phyloP scores from a whole-genome alignment of 164 flowering plant species.

The Tetracentron sinense region DNA sequence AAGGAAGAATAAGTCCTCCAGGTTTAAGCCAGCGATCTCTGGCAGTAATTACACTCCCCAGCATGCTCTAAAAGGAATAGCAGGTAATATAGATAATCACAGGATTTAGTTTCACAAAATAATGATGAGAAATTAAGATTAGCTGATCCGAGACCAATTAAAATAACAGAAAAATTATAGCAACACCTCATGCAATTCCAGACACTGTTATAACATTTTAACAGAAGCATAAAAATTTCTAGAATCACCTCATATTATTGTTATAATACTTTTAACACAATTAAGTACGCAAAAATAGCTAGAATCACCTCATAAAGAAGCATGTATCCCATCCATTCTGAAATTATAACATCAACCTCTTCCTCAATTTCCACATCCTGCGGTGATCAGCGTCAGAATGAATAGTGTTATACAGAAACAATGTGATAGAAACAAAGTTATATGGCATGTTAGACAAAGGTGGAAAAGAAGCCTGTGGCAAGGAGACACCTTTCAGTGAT shows the following conservation, averaged over 20 bases:
- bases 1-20: constrained; percentile 97
- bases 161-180: too few relatives aligned
- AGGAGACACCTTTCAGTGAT: too few relatives aligned
- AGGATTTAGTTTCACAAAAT: too few relatives aligned
- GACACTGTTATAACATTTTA: too few relatives aligned
- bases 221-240: too few relatives aligned
- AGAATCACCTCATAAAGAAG: constrained; percentile 83
- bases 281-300: background rate
- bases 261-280: too few relatives aligned
- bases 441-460: background rate
- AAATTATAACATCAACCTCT: constrained; percentile 92
- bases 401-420: too few relatives aligned
- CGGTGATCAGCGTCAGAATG: too few relatives aligned
- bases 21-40: constrained; percentile 97
- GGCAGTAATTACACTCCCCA: constrained; percentile 92
- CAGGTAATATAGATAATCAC: too few relatives aligned
- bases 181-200: background rate
- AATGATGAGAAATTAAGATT: too few relatives aligned
- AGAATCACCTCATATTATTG: too few relatives aligned
- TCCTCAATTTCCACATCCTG: constrained; percentile 97
- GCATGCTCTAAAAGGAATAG: constrained; percentile 83
- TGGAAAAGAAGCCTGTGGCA: background rate
- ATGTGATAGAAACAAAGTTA: background rate
- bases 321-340: constrained; percentile 99
- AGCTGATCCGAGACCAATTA: too few relatives aligned